A percentile compares a stretch with the other conserved stretches of the same genome.
These are phyloP conservation scores for Choiromyces venosus DNA, from an alignment of 495 filamentous ascomycete species.

Conservation along the genomic window DNA sequence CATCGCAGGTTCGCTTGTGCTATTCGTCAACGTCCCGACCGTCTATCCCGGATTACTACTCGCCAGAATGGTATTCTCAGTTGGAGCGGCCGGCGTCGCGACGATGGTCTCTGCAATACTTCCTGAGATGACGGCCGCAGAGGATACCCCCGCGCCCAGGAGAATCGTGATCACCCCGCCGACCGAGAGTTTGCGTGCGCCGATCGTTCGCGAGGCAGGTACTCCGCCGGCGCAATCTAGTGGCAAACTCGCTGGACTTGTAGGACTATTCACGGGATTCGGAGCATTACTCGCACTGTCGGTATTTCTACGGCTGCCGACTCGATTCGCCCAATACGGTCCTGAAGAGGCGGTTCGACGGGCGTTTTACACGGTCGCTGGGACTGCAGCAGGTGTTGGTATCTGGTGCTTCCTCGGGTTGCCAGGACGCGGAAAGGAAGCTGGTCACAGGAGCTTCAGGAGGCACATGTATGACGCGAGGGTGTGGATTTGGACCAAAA, in stretches of 20 bases:
- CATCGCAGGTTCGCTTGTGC: slow-evolving; percentile 66
- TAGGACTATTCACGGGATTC: slow-evolving; percentile 86
- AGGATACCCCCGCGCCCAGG: not conserved
- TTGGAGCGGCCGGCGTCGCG: slow-evolving; percentile 81
- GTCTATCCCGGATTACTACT: slow-evolving; percentile 84
- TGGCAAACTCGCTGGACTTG: slow-evolving; percentile 70
- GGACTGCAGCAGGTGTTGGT: slow-evolving; percentile 64
- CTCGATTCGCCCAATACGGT: slow-evolving; percentile 62
- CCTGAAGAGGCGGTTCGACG: slow-evolving; percentile 62
- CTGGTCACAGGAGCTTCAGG: not conserved
- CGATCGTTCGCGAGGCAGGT: slow-evolving; percentile 18
- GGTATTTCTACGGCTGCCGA: slow-evolving; percentile 80
- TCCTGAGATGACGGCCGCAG: slow-evolving; percentile 66
- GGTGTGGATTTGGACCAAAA: slow-evolving; percentile 32
- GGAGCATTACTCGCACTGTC: slow-evolving; percentile 78
- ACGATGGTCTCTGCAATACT: slow-evolving; percentile 98
- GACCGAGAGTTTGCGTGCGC: slow-evolving; percentile 13
- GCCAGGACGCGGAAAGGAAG: slow-evolving; percentile 32
- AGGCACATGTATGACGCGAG: slow-evolving; percentile 14
- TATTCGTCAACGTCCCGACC: slow-evolving; percentile 79
- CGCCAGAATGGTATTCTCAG: slow-evolving; percentile 77
- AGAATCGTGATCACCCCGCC: slow-evolving; percentile 4
- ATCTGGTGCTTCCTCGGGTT: slow-evolving; percentile 74
- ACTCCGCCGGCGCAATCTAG: slow-evolving; percentile 46
- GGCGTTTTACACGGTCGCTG: slow-evolving; percentile 79